phyloP scores from a whole-genome alignment of 768 basidiomycete species.

The Russula compacta region DNA sequence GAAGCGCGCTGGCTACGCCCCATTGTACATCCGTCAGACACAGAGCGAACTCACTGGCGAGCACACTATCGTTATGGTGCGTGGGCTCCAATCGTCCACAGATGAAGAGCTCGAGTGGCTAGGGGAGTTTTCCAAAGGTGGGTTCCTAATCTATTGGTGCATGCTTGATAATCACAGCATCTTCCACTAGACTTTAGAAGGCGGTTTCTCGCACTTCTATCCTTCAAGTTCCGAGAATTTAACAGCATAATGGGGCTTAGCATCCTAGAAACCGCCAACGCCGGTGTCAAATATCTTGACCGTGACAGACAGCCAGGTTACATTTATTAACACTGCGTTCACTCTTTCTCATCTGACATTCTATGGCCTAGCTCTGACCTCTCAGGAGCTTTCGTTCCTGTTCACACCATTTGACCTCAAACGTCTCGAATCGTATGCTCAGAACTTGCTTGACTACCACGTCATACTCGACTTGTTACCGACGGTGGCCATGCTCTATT shows the following conservation, averaged over 20 bases:
- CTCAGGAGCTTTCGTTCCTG: conserved; percentile 49
- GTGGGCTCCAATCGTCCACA: conserved; percentile 62
- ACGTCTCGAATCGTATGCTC: conserved; percentile 89
- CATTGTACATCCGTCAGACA: conserved; percentile 89
- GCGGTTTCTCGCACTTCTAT: conserved; percentile 81
- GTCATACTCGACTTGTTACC: conserved; percentile 91
- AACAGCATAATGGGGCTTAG: conserved; percentile 80
- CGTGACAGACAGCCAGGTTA: conserved; percentile 33
- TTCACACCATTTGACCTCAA: conserved; percentile 93
- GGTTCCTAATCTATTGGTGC: conserved; percentile 12
- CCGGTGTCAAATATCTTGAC: conserved; percentile 43
- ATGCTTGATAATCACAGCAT: background rate
- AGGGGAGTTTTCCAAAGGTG: conserved; percentile 79
- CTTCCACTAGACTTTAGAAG: conserved; percentile 69
- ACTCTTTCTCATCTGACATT: conserved; percentile 21
- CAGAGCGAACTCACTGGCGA: conserved; percentile 94
- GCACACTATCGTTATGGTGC: conserved; percentile 92
- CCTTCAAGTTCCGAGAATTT: conserved; percentile 94
- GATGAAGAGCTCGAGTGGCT: conserved; percentile 72
- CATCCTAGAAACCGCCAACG: conserved; percentile 76
- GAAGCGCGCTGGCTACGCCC: conserved; percentile 89
- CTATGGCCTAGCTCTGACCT: conserved; percentile 36
- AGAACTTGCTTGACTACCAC: conserved; percentile 94
- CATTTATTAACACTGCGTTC: conserved; percentile 5
- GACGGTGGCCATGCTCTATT: conserved; percentile 70